Base-by-base conservation (phyloP, 257 asterid genomes). In the Gynochthodes officinalis region DNA sequence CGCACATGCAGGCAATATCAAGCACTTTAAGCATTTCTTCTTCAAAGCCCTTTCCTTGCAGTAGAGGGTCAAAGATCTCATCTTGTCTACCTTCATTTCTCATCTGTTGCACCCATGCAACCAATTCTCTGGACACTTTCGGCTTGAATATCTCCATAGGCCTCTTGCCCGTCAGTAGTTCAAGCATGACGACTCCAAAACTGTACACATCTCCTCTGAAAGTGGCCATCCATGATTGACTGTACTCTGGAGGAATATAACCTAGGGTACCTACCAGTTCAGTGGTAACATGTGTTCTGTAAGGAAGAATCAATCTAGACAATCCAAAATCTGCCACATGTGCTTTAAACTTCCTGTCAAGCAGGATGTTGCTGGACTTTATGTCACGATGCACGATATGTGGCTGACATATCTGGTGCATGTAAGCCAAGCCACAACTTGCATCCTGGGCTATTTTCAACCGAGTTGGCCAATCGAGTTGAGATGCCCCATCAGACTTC, bases 211-310 rank as follows among this genome's bases (percentile, higher is more conserved):
- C 99, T 69, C 99, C 99, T 82, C 99, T 84, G 61, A 94, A 83
- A 35, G 97, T 94, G 65, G 99, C 97, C 78, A 90, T 83, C 99
- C 96, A 91, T 8, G 99, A 83, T 70, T 94, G 99, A 78, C 96
- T 92, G 80, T 94, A 94, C 77, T 94, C 99, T 1, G 99, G 99
- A 33, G 99, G 99, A 35, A 94, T 94, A 84, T 94, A 94, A 27
- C 99, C 99, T 5, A 91, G 84, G 48, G 99, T 94, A 39, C 99
- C 99, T 1, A 94, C 99, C 83, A 90, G 83, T 78, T 94, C 99
- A 0, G 99, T 94, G 66, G 95, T 91, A 74, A 94, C 99, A 61
- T 94, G 99, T 40, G 97, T 94, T 10, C 89, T 80, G 73, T 89
- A 88, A 10, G 99, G 99, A 80, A 84, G 93, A 61, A 94, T 94